These are phyloP conservation scores for Diaporthe sp. DNA, from an alignment of 2,329 filamentous ascomycete genomes.

Conservation along the genomic window DNA sequence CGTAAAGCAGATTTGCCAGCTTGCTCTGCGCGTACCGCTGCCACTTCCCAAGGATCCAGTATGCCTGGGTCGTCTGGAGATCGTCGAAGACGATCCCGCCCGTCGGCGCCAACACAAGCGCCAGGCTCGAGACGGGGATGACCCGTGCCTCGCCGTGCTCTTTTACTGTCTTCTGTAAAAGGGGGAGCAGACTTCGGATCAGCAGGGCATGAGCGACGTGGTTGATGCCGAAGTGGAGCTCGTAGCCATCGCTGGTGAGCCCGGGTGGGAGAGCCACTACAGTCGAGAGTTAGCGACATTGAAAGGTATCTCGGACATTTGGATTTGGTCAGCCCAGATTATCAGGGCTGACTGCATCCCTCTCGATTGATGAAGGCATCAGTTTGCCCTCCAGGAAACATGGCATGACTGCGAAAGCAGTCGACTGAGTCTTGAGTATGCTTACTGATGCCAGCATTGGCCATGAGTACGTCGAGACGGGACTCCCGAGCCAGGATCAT, in stretches of 20 bases:
- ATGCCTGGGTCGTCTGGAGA: constrained; percentile 39
- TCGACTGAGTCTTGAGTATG: neutral
- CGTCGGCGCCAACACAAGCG: neutral
- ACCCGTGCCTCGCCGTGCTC: constrained; percentile 29
- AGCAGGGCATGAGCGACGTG: constrained; percentile 59
- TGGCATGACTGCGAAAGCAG: neutral
- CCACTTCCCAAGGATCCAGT: constrained; percentile 36
- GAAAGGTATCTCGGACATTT: too few species aligned
- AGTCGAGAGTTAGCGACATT: neutral
- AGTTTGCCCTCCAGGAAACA: too few species aligned
- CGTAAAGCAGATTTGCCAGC: constrained; percentile 44
- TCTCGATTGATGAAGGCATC: neutral
- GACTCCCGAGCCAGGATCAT: constrained; percentile 42
- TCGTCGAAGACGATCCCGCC: constrained; percentile 40
- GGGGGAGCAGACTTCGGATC: constrained; percentile 38
- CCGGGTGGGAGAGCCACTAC: neutral
- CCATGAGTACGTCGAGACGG: constrained; percentile 54
- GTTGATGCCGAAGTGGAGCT: constrained; percentile 60
- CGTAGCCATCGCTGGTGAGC: constrained; percentile 55
- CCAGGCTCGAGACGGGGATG: constrained; percentile 23
- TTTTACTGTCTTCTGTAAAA: constrained; percentile 43
- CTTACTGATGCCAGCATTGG: constrained; percentile 55
- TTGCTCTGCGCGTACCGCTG: constrained; percentile 46
- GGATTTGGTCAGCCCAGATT: too few species aligned
- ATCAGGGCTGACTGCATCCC: neutral